Evolutionary conservation across 495 filamentous ascomycete species (phyloP), one percentile per base, ranked within the genome.

Genomic region (Lophiotrema nucula): DNA sequence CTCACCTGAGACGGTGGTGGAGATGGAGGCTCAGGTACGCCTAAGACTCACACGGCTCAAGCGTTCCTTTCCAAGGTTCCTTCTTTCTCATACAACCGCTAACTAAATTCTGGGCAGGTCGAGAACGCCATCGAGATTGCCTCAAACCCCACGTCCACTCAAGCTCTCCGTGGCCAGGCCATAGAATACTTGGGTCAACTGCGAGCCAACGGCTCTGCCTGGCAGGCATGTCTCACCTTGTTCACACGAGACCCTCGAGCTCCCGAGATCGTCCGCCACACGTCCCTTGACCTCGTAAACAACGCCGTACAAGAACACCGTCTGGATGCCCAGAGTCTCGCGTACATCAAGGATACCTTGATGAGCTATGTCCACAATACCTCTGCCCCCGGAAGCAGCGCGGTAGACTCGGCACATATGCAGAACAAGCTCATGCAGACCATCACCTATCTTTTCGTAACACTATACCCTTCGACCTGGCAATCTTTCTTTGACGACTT

Each of bases 351-450:
- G 67, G 83, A 93, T 66, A 81, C 81, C 22, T 72, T 99, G 58
- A 72, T 96, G 67, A 79, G 79, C 47, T 97, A 97, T 69, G 77
- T 90, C 16, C 80, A 80, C 48, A 81, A 82, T 56, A 81, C 80
- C 31, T 99, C 95, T 69, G 78, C 83, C 18, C 56, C 66, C 4
- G 77, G 75, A 38, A 77, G 77, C 39, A 74, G 75, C 19, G 72
- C 74, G 19, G 69, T 79, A 54, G 92, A 96, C 70, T 79, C 84
- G 10, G 62, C 83, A 28, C 79, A 80, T 60, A 85, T 99, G 26
- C 95, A 97, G 73, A 99, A 97, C 73, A 99, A 99, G 72, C 85
- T 97, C 57, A 88, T 90, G 23, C 93, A 99, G 72, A 95, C 92
- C 27, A 73, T 97, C 38, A 99, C 93, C 11, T 88, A 87, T 63